Percentiles rank a stretch among this genome's conserved stretches.
Evolutionary conservation across 768 basidiomycete species (phyloP).

Genomic region (Kwoniella newhampshirensis): DNA sequence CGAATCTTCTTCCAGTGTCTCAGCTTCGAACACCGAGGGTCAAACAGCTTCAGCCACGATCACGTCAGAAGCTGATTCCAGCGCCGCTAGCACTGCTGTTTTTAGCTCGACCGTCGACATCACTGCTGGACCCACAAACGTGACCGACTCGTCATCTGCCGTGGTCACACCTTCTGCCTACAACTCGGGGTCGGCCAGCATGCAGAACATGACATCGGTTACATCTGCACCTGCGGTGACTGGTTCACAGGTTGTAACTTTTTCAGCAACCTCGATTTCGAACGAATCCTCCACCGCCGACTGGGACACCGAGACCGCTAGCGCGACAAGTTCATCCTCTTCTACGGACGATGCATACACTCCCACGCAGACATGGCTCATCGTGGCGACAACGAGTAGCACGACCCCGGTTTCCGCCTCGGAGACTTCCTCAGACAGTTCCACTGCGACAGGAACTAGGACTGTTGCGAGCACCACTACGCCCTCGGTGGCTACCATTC

Average conservation of each 20-base stretch:
- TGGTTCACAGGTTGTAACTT: slow-evolving; percentile 24
- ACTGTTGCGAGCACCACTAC: slow-evolving; percentile 22
- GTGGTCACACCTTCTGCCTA: not conserved
- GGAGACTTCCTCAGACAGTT: slow-evolving; percentile 5
- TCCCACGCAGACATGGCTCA: slow-evolving; percentile 42
- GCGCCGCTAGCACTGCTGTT: too few relatives aligned
- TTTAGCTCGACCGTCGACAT: too few relatives aligned
- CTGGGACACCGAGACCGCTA: slow-evolving; percentile 8
- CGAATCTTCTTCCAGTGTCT: not conserved
- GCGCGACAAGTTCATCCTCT: slow-evolving; percentile 7
- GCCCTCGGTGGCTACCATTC: slow-evolving; percentile 47
- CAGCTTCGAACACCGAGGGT: not conserved
- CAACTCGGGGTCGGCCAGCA: slow-evolving; percentile 2
- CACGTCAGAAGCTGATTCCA: not conserved
- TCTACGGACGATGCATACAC: slow-evolving; percentile 32
- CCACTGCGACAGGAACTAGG: slow-evolving; percentile 10
- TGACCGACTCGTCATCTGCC: slow-evolving; percentile 3
- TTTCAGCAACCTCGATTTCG: slow-evolving; percentile 9
- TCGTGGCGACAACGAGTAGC: slow-evolving; percentile 28
- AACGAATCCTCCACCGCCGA: not conserved
- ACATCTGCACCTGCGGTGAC: slow-evolving; percentile 24
- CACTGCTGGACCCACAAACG: not conserved
- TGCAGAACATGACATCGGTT: slow-evolving; percentile 10
- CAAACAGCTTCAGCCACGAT: not conserved
- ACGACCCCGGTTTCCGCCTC: slow-evolving; percentile 6